phyloP scores from a whole-genome alignment of 148 eudicot genomes.

The Fagopyrum homotropicum region DNA sequence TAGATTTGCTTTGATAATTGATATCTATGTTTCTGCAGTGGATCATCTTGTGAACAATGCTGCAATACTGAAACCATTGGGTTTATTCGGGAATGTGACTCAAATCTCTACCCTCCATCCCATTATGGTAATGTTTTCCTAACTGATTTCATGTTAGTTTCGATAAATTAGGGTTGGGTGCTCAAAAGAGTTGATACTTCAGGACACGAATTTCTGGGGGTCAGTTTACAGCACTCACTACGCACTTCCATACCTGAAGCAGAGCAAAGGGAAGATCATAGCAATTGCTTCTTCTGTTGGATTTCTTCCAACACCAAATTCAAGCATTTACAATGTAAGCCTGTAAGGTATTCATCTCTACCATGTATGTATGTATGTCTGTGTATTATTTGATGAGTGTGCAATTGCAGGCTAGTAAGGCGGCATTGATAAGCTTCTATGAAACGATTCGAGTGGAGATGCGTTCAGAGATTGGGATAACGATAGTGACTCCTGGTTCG shows the following conservation, averaged over 20 bases:
- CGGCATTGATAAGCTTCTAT: conserved; percentile 30
- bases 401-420: conserved; percentile 1
- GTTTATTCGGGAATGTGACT: background rate
- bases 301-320: conserved; percentile 27
- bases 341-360: too few relatives aligned
- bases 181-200: background rate
- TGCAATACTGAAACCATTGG: background rate
- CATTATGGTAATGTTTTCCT: background rate
- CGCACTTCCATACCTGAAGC: conserved; percentile 31
- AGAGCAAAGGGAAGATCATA: conserved; percentile 29
- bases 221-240: conserved; percentile 31
- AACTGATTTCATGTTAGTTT: too few relatives aligned
- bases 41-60: conserved; percentile 8
- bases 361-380: too few relatives aligned
- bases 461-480: conserved; percentile 27
- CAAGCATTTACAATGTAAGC: conserved; percentile 32
- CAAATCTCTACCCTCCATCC: background rate
- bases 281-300: conserved; percentile 28
- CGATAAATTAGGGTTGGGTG: too few relatives aligned
- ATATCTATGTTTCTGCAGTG: background rate
- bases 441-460: conserved; percentile 39
- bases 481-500: conserved; percentile 21
- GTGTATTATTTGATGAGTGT: background rate
- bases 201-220: conserved; percentile 53
- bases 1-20: too few relatives aligned